A percentile compares a stretch with the other conserved stretches of the same genome.
These are phyloP conservation scores for Chara braunii DNA, from an alignment of 139 green algal species.

Conservation along the genomic window DNA sequence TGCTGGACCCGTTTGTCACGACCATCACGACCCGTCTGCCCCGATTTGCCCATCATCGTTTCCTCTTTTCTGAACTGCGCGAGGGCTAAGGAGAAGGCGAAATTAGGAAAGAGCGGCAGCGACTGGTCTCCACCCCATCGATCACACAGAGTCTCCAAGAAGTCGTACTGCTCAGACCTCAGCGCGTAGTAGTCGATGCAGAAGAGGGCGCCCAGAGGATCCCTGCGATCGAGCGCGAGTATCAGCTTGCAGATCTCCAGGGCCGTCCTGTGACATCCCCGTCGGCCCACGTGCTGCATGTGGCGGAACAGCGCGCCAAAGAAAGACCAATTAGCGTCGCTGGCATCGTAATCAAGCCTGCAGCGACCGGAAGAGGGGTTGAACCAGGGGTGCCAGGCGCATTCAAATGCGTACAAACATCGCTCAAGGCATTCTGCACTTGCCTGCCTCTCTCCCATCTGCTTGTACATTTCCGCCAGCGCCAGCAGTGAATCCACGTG, in stretches of 20 bases:
- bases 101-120: conserved; percentile 71
- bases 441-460: conserved; percentile 59
- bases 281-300: conserved; percentile 53
- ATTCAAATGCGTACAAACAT: conserved; percentile 74
- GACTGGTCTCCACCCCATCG: conserved; percentile 48
- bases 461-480: conserved; percentile 64
- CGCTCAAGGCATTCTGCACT: conserved; percentile 64
- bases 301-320: conserved; percentile 79
- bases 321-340: conserved; percentile 65
- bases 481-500: conserved; percentile 82
- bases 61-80: conserved; percentile 40
- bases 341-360: no score
- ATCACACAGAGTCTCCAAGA: conserved; percentile 49
- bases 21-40: conserved; percentile 26
- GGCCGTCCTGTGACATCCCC: conserved; percentile 70
- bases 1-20: conserved; percentile 55
- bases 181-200: conserved; percentile 84
- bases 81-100: conserved; percentile 63
- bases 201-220: conserved; percentile 67
- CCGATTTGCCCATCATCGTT: no score
- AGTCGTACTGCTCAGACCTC: conserved; percentile 49
- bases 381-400: conserved; percentile 73
- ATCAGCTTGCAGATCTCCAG: conserved; percentile 87
- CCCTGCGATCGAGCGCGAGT: conserved; percentile 67
- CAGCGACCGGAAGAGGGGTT: conserved; percentile 51